Conservation (phyloP, 495 filamentous ascomycete genomes). For the Parachaetomium inaequale region DNA sequence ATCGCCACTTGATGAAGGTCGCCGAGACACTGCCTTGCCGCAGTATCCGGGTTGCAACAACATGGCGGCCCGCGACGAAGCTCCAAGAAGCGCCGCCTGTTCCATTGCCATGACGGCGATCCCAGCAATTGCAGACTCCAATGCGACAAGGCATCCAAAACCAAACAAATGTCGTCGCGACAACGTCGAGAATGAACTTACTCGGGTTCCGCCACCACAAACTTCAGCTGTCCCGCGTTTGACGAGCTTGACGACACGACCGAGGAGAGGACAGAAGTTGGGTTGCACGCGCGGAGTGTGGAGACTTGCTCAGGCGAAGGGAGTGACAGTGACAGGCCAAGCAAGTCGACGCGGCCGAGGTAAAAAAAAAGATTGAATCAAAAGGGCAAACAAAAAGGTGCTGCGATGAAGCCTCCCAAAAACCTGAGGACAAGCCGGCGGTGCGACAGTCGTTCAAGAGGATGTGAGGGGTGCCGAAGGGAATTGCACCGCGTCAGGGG, state of each 20-base stretch:
- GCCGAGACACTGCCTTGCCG: not conserved
- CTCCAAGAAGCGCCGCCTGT: not conserved
- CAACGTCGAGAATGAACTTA: slow-evolving; percentile 3
- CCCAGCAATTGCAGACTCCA: not conserved
- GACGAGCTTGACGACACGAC: not conserved
- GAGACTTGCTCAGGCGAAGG: slow-evolving; percentile 24
- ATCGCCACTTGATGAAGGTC: not conserved
- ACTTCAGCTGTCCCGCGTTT: not conserved
- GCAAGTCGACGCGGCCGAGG: slow-evolving; percentile 5
- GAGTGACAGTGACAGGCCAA: slow-evolving; percentile 15
- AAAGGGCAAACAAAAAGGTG: not conserved
- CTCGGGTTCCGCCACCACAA: not conserved
- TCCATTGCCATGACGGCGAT: not conserved
- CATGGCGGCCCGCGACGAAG: not conserved
- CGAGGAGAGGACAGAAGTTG: not conserved
- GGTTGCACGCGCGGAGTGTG: slow-evolving; percentile 11
- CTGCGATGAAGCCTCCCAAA: not conserved
- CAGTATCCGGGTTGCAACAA: not conserved
- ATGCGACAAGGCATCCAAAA: not conserved
- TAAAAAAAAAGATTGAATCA: slow-evolving; percentile 1
- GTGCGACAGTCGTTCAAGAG: slow-evolving; percentile 10
- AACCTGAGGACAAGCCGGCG: not conserved
- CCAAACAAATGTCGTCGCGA: not conserved
- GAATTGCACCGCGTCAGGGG: slow-evolving; percentile 14
- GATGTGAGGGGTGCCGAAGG: slow-evolving; percentile 13